Evolutionary conservation across 208 protist species (phyloP).

Genomic region (Leishmania turanica): DNA sequence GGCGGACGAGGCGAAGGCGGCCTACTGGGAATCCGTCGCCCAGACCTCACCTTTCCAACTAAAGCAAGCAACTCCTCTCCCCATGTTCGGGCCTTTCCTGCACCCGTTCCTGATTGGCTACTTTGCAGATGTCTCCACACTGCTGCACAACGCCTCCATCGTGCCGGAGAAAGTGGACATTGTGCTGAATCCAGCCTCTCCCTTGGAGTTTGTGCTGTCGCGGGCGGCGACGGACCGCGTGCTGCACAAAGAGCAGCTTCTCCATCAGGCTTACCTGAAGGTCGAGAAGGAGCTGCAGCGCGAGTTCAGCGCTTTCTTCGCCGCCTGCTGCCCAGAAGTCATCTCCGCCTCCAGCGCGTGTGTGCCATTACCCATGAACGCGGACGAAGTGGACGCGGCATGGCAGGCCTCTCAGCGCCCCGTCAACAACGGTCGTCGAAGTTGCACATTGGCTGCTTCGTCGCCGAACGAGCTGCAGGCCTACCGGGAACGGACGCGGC

Average conservation of each 20-base stretch:
- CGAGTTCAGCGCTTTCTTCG: conserved; percentile 81
- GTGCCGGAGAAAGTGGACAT: conserved; percentile 86
- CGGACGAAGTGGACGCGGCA: conserved; percentile 17
- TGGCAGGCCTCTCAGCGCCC: conserved; percentile 23
- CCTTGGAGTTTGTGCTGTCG: conserved; percentile 86
- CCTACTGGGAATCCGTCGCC: conserved; percentile 44
- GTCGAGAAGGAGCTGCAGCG: conserved; percentile 77
- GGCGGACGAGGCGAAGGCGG: conserved; percentile 15
- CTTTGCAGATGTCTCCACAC: conserved; percentile 86
- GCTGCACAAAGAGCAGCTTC: conserved; percentile 71
- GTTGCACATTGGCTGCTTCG: neutral
- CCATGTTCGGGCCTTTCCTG: conserved; percentile 69
- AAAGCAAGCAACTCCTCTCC: conserved; percentile 71
- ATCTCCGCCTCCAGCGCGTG: conserved; percentile 66
- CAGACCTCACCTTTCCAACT: conserved; percentile 61
- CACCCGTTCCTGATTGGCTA: conserved; percentile 82
- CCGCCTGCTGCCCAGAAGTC: conserved; percentile 66
- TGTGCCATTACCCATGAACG: conserved; percentile 57
- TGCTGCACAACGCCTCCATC: conserved; percentile 88
- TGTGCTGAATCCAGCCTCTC: conserved; percentile 81
- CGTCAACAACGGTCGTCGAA: neutral
- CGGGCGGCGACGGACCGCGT: conserved; percentile 80
- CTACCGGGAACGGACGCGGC: conserved; percentile 41
- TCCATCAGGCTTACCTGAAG: conserved; percentile 67
- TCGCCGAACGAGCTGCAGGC: conserved; percentile 42